These are phyloP conservation scores for Tagetes erecta DNA, from an alignment of 129 eudicot species.

Conservation along the genomic window DNA sequence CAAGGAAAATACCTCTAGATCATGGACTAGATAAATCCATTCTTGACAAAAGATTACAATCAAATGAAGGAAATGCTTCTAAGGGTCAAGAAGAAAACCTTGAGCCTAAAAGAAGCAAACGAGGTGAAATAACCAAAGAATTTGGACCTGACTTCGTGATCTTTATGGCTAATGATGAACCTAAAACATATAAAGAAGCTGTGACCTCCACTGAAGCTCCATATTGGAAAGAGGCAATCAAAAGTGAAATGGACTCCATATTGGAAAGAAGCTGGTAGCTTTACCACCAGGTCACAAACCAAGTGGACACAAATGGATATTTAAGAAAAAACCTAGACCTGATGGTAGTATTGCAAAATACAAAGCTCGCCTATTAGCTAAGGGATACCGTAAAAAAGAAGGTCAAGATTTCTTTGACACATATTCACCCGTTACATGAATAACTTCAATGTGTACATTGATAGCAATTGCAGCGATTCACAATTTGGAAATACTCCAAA, in stretches of 20 bases:
- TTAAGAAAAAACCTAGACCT: background rate
- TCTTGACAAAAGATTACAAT: background rate
- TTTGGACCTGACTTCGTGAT: background rate
- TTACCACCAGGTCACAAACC: background rate
- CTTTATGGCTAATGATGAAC: background rate
- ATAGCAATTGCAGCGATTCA: background rate
- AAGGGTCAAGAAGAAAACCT: background rate
- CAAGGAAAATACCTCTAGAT: background rate
- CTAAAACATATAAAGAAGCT: background rate
- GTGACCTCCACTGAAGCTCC: background rate
- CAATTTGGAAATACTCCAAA: background rate
- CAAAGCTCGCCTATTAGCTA: background rate
- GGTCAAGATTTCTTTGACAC: slow-evolving; percentile 1
- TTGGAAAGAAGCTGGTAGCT: background rate
- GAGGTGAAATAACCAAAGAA: background rate
- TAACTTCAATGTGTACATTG: background rate
- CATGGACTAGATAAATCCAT: background rate
- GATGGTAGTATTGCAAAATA: background rate
- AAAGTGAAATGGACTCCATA: background rate
- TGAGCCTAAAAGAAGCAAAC: background rate
- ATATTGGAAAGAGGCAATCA: background rate
- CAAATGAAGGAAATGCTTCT: background rate
- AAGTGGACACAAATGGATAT: background rate
- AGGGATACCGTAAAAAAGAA: background rate
- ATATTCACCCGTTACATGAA: background rate